Percentiles rank a stretch among this genome's conserved stretches.
Conservation (phyloP, 371 early-diverging fungal genomes). For the Smittium culicis region DNA sequence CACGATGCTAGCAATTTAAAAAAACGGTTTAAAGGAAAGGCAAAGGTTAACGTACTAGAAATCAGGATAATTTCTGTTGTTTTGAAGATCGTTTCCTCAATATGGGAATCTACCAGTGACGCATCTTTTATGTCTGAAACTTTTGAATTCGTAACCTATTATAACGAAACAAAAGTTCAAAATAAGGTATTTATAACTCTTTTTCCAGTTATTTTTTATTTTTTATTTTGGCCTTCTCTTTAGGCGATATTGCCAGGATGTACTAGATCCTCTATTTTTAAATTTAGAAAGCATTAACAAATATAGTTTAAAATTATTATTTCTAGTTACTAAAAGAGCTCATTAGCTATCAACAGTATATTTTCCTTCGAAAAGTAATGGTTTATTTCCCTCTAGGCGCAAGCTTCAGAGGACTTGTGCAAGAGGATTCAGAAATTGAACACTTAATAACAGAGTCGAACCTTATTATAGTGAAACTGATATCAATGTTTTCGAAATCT, state of each 20-base stretch:
- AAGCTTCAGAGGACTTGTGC: constrained; percentile 28
- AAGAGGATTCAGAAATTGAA: constrained; percentile 36
- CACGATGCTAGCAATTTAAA: constrained; percentile 16
- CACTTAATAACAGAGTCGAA: neutral
- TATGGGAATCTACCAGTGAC: neutral
- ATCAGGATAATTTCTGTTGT: constrained; percentile 12
- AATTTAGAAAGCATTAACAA: neutral
- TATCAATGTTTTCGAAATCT: neutral
- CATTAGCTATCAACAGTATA: constrained; percentile 22
- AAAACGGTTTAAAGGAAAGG: constrained; percentile 13
- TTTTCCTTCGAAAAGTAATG: constrained; percentile 44
- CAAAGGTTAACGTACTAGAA: constrained; percentile 1
- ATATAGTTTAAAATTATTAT: constrained; percentile 8
- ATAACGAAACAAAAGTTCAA: constrained; percentile 24
- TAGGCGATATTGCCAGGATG: too few relatives aligned
- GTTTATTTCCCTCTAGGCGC: constrained; percentile 61
- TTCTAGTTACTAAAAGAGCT: constrained; percentile 11
- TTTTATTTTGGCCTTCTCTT: too few relatives aligned
- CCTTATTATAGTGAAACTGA: neutral
- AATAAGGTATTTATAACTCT: constrained; percentile 34
- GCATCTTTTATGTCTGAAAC: constrained; percentile 1
- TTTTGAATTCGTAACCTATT: neutral
- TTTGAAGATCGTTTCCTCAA: constrained; percentile 12
- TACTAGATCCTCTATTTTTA: too few relatives aligned
- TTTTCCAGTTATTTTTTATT: neutral